Percentiles rank a stretch among this genome's conserved stretches.
These are phyloP conservation scores for Aspergillus floridensis DNA, from an alignment of 2,329 filamentous ascomycete genomes.

Conservation along the genomic window DNA sequence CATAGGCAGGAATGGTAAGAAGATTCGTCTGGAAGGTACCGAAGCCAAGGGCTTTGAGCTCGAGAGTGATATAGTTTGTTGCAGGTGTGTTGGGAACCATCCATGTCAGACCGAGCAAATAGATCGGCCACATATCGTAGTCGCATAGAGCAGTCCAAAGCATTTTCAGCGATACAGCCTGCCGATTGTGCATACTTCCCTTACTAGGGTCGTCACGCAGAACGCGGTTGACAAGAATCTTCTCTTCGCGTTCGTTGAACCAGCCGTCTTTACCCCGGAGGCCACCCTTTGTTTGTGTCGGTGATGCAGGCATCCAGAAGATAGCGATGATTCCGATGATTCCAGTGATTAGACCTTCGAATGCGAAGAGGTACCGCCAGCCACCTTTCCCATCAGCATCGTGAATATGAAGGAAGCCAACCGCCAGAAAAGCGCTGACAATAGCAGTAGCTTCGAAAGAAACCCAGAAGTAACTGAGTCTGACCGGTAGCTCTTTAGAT, in stretches of 20 bases:
- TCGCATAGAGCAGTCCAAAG: slow-evolving; percentile 52
- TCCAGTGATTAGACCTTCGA: slow-evolving; percentile 50
- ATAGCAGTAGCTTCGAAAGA: slow-evolving; percentile 53
- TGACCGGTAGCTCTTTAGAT: slow-evolving; percentile 64
- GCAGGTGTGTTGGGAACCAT: slow-evolving; percentile 39
- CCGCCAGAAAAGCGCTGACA: slow-evolving; percentile 49
- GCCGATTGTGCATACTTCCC: slow-evolving; percentile 61
- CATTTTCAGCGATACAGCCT: slow-evolving; percentile 50
- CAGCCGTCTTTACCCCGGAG: slow-evolving; percentile 63
- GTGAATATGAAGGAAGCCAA: slow-evolving; percentile 41
- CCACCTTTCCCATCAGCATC: slow-evolving; percentile 37
- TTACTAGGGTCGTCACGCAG: slow-evolving; percentile 57
- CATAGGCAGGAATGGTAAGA: slow-evolving; percentile 59
- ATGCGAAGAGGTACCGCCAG: slow-evolving; percentile 45
- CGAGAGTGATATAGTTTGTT: slow-evolving; percentile 39
- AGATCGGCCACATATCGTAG: slow-evolving; percentile 59
- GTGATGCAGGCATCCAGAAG: slow-evolving; percentile 62
- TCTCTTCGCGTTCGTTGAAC: slow-evolving; percentile 66
- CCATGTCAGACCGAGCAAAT: slow-evolving; percentile 50
- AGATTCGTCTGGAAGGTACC: slow-evolving; percentile 61
- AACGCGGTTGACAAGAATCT: slow-evolving; percentile 66
- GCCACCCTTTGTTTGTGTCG: slow-evolving; percentile 61
- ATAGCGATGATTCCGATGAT: slow-evolving; percentile 56
- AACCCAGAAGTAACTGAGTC: slow-evolving; percentile 70
- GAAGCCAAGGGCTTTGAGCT: slow-evolving; percentile 55